phyloP scores from a whole-genome alignment of 306 rosid genomes.

The Cicer cuneatum region DNA sequence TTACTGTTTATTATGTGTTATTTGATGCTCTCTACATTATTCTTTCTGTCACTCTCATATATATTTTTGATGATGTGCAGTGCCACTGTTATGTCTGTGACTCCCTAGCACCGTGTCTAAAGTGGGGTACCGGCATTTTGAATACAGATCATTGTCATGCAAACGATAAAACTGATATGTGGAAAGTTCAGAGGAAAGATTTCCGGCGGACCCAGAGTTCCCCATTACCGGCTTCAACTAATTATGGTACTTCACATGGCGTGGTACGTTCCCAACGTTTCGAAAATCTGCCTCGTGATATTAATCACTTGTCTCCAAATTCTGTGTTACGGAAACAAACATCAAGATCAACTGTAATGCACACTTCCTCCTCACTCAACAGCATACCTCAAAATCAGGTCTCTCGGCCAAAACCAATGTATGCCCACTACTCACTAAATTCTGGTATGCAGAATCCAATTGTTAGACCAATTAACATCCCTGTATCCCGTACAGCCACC shows the following conservation, averaged over 20 bases:
- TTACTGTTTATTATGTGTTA: slow-evolving; percentile 12
- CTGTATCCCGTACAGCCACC: slow-evolving; percentile 31
- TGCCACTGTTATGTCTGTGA: slow-evolving; percentile 92
- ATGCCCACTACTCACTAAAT: slow-evolving; percentile 23
- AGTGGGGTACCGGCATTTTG: slow-evolving; percentile 59
- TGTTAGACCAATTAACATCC: slow-evolving; percentile 38
- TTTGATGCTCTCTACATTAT: slow-evolving; percentile 21
- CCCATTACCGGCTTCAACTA: slow-evolving; percentile 49
- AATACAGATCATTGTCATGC: slow-evolving; percentile 76
- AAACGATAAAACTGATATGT: slow-evolving; percentile 60
- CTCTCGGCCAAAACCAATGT: slow-evolving; percentile 33
- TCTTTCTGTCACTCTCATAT: slow-evolving; percentile 29
- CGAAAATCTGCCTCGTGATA: slow-evolving; percentile 38
- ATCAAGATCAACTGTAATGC: slow-evolving; percentile 42
- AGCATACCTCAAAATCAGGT: slow-evolving; percentile 43
- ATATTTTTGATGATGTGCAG: slow-evolving; percentile 57
- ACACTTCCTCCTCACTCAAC: slow-evolving; percentile 38
- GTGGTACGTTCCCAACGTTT: slow-evolving; percentile 32
- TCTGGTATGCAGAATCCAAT: slow-evolving; percentile 50
- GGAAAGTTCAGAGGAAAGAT: slow-evolving; percentile 62
- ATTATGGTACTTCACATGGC: slow-evolving; percentile 28
- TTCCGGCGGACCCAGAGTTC: slow-evolving; percentile 48
- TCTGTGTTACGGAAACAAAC: slow-evolving; percentile 47
- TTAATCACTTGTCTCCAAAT: slow-evolving; percentile 45
- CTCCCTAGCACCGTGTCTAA: slow-evolving; percentile 70